These are phyloP conservation scores for Acanthamoeba lenticulata DNA, from an alignment of 208 protist genomes.

Conservation along the genomic window DNA sequence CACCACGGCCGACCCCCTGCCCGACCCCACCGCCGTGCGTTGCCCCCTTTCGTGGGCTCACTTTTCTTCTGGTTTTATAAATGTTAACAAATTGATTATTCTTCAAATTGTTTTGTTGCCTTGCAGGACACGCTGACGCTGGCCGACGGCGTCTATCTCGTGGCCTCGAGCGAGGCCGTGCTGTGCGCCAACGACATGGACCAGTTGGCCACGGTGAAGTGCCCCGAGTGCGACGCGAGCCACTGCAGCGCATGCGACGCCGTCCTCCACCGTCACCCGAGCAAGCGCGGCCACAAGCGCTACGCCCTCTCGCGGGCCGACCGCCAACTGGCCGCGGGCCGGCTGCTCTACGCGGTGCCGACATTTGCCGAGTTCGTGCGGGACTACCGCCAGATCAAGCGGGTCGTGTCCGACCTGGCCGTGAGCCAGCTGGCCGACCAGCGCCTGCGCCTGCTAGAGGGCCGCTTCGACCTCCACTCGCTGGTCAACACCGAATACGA, in stretches of 20 bases:
- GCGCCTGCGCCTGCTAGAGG: conserved; percentile 39
- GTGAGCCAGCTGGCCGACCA: background rate
- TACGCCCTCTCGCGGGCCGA: too few relatives aligned
- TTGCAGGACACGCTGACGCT: background rate
- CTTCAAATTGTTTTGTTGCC: background rate
- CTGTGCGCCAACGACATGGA: conserved; percentile 5
- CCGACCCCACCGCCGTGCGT: background rate
- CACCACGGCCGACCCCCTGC: background rate
- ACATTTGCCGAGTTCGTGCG: conserved; percentile 7
- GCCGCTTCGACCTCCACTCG: conserved; percentile 91
- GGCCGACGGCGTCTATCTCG: background rate
- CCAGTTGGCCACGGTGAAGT: background rate
- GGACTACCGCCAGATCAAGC: conserved; percentile 51
- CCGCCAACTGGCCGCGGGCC: too few relatives aligned
- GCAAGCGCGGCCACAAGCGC: background rate
- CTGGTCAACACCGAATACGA: conserved; percentile 93
- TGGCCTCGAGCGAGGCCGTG: background rate
- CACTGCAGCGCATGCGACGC: background rate
- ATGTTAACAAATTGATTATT: background rate
- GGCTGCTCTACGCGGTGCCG: background rate
- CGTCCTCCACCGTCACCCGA: background rate
- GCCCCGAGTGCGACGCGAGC: background rate
- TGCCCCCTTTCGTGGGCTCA: background rate
- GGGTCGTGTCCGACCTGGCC: background rate
- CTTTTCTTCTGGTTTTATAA: background rate